These are phyloP conservation scores for Capsicum chinense DNA, from an alignment of 257 asterid genomes.

Conservation along the genomic window DNA sequence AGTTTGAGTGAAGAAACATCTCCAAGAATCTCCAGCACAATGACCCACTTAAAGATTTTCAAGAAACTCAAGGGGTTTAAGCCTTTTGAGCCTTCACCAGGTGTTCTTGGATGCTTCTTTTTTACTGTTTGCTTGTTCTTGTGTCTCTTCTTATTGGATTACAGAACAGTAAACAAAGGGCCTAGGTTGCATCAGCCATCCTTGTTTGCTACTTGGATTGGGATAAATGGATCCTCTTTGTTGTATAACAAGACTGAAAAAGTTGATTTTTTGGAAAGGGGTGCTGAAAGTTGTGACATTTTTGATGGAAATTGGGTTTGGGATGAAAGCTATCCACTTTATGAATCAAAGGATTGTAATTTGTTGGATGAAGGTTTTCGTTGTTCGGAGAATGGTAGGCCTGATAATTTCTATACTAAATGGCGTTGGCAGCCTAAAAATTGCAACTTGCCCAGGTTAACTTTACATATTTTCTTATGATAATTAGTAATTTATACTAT, in stretches of 20 bases:
- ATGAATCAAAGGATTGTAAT: conserved; percentile 63
- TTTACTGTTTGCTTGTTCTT: conserved; percentile 55
- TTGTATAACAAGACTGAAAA: not conserved
- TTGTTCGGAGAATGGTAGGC: conserved; percentile 78
- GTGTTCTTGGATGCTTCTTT: conserved; percentile 62
- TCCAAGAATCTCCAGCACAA: conserved; percentile 28
- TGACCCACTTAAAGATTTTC: conserved; percentile 52
- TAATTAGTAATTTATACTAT: not conserved
- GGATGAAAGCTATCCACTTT: conserved; percentile 85
- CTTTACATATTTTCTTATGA: not conserved
- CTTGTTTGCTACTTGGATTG: conserved; percentile 43
- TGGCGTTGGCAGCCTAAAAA: conserved; percentile 93
- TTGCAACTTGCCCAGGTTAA: conserved; percentile 88
- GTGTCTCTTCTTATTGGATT: conserved; percentile 62
- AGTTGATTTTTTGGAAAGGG: conserved; percentile 59
- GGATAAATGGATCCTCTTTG: conserved; percentile 38
- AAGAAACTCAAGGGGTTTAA: conserved; percentile 67
- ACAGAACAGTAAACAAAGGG: conserved; percentile 43
- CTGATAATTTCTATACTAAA: conserved; percentile 69
- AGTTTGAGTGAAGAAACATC: conserved; percentile 41
- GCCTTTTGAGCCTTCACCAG: conserved; percentile 54
- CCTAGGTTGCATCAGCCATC: conserved; percentile 44
- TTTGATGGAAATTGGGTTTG: conserved; percentile 77
- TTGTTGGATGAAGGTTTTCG: conserved; percentile 76
- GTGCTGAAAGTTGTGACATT: conserved; percentile 57